Base-by-base conservation (phyloP, 805 yeast species). In the Candida insectalens region DNA sequence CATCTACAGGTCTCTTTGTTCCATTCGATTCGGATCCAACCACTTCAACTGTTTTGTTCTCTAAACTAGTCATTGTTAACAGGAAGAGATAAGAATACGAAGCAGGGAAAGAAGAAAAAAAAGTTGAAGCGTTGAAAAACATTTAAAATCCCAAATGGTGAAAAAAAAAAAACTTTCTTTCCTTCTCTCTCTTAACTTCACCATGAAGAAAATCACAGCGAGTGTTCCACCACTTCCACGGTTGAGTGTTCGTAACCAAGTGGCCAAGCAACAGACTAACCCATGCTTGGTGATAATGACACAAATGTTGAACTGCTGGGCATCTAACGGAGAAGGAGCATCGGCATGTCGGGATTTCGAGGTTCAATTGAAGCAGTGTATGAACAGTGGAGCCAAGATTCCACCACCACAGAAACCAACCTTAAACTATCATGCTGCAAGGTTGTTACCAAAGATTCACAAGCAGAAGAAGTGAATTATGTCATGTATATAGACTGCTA, bases 231-330 rank as follows among this genome's bases (percentile, higher is more conserved):
- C 87, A 15, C 67, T 84, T 40, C 88, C 85, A 27, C 68, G 77
- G 50, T 65, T 84, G 34, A 71, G 75, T 54, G 81, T 79, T 38
- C 77, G 78, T 53, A 76, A 73, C 45, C 76, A 85, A 12, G 63
- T 71, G 4, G 61, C 69, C 20, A 65, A 68, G 33, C 74, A 73
- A 44, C 56, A 67, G 37, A 71, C 83, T 30, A 77, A 79, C 45
- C 76, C 83, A 37, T 87, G 96, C 57, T 57, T 76, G 39, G 85
- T 83, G 36, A 61, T 81, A 42, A 83, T 88, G 88, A 77, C 92
- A 1, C 78, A 83, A 31, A 67, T 88, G 55, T 64, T 88, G 46
- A 83, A 82, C 66, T 88, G 97, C 62, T 88, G 97, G 97, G 94
- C 96, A 3, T 83, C 96, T 17, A 83, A 84, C 59, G 89, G 94